phyloP scores from a whole-genome alignment of 495 filamentous ascomycete species.

The Penicillium psychrofluorescens region DNA sequence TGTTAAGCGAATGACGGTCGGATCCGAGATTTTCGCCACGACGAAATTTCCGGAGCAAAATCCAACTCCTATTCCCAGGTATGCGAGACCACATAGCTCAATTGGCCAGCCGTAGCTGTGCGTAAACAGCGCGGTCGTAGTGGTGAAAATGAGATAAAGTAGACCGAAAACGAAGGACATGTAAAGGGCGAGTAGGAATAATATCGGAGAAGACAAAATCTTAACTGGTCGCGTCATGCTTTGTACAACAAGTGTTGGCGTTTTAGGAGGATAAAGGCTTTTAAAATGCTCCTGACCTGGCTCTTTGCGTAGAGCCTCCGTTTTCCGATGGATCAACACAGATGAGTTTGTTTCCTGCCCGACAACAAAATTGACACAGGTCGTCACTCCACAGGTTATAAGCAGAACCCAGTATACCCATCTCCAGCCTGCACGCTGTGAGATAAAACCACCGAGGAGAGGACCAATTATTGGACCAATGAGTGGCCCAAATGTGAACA shows the following conservation, averaged over 20 bases:
- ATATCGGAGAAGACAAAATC: conserved; percentile 46
- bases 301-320: conserved; percentile 42
- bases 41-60: too few species aligned
- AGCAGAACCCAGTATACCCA: conserved; percentile 46
- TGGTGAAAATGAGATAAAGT: conserved; percentile 51
- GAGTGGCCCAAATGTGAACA: too few species aligned
- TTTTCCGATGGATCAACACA: conserved; percentile 48
- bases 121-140: conserved; percentile 47
- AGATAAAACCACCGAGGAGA: too few species aligned
- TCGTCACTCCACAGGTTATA: conserved; percentile 14
- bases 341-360: conserved; percentile 57
- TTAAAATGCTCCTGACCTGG: conserved; percentile 38
- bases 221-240: conserved; percentile 47
- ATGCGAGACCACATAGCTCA: conserved; percentile 47
- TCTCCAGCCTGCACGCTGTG: conserved; percentile 45
- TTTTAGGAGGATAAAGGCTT: conserved; percentile 23
- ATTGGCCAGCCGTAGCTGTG: conserved; percentile 37
- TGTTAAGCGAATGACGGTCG: conserved; percentile 42
- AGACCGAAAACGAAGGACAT: conserved; percentile 49
- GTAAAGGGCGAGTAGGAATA: conserved; percentile 27
- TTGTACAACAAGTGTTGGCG: conserved; percentile 38
- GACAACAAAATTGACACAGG: conserved; percentile 27
- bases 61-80: conserved; percentile 34
- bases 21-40: conserved; percentile 40
- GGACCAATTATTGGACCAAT: too few species aligned